Evolutionary conservation across 805 yeast genomes (phyloP).

Genomic region (Pichia eremophila): DNA sequence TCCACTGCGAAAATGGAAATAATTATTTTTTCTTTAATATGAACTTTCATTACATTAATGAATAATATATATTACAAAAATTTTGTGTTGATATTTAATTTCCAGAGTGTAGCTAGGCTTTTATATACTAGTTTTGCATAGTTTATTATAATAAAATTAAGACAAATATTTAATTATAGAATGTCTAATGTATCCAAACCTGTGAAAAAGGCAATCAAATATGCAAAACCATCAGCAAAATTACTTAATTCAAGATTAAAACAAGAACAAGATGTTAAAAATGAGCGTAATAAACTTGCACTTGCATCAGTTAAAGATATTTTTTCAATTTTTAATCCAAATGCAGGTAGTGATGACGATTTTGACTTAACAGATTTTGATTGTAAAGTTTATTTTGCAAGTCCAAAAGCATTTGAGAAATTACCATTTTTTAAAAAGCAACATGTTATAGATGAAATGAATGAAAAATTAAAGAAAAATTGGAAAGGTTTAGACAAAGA

Average conservation of each 20-base stretch:
- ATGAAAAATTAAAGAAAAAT: conserved; percentile 35
- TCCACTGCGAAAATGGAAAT: too few relatives aligned
- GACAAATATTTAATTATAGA: background rate
- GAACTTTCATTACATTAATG: too few relatives aligned
- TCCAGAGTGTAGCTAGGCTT: too few relatives aligned
- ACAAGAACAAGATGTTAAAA: conserved; percentile 21
- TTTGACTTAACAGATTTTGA: conserved; percentile 25
- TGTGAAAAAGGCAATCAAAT: conserved; percentile 2
- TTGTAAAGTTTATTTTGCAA: conserved; percentile 23
- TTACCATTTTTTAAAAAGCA: conserved; percentile 48
- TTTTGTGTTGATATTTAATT: too few relatives aligned
- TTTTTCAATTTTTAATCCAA: conserved; percentile 24
- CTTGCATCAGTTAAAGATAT: conserved; percentile 32
- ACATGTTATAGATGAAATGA: conserved; percentile 40
- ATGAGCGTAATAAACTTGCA: conserved; percentile 28
- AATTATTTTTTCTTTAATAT: too few relatives aligned
- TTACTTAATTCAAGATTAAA: conserved; percentile 14
- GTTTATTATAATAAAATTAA: too few relatives aligned
- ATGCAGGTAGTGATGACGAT: conserved; percentile 24
- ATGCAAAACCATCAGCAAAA: conserved; percentile 18
- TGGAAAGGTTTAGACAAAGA: conserved; percentile 46
- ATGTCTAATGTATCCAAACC: conserved; percentile 1
- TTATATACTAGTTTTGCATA: too few relatives aligned
- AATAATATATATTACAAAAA: too few relatives aligned
- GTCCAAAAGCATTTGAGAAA: conserved; percentile 20